These are phyloP conservation scores for Erysimum cheiri DNA, from an alignment of 441 rosid genomes.

Conservation along the genomic window DNA sequence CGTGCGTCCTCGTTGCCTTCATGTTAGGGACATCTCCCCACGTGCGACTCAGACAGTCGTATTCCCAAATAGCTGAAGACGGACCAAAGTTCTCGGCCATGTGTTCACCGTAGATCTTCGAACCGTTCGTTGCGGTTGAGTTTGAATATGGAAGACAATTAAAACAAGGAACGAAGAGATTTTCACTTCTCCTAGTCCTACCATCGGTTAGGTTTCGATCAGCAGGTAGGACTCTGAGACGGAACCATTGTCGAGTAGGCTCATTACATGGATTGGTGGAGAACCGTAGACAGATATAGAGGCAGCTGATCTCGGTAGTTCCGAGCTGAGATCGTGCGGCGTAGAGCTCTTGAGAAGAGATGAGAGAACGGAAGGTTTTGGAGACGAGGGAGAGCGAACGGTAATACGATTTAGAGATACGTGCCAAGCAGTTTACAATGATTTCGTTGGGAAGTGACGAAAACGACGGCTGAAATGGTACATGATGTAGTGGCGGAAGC, in stretches of 20 bases:
- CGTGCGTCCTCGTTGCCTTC: not conserved
- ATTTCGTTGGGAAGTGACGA: not conserved
- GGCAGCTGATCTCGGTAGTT: not conserved
- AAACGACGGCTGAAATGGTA: not conserved
- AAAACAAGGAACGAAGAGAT: not conserved
- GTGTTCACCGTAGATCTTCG: not conserved
- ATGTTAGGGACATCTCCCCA: not conserved
- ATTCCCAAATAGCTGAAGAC: not conserved
- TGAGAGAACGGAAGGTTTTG: conserved; percentile 1
- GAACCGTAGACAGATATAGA: not conserved
- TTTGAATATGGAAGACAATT: not conserved
- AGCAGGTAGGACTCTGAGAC: not conserved
- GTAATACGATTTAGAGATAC: not conserved
- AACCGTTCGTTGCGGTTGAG: not conserved
- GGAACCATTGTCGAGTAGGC: not conserved
- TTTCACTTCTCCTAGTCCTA: not conserved
- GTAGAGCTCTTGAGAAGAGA: not conserved
- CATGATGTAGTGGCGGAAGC: not conserved
- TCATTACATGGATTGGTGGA: not conserved
- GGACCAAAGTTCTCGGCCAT: not conserved
- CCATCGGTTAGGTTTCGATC: not conserved
- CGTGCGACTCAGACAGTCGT: not conserved
- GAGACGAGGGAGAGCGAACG: conserved; percentile 1
- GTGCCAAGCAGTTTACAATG: not conserved
- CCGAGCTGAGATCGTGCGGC: not conserved